These are phyloP conservation scores for Torulaspora maleeae DNA, from an alignment of 805 yeast genomes.

Conservation along the genomic window DNA sequence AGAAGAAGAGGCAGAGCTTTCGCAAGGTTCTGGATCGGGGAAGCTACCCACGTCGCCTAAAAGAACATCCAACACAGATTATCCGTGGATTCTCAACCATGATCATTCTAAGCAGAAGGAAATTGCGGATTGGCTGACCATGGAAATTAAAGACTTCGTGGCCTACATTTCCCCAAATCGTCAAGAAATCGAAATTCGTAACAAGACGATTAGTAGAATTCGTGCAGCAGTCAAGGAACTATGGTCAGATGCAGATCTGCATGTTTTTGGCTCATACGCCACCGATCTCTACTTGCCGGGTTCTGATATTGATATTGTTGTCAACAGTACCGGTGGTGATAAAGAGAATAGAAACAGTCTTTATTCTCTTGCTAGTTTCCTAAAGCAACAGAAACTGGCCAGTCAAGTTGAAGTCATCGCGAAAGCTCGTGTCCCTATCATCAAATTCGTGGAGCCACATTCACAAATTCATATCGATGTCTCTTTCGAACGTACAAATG, in stretches of 20 bases:
- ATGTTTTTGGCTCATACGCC: slow-evolving; percentile 91
- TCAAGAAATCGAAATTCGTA: slow-evolving; percentile 64
- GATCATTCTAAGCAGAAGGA: slow-evolving; percentile 74
- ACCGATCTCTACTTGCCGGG: slow-evolving; percentile 94
- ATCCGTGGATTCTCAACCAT: slow-evolving; percentile 75
- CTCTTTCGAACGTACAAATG: slow-evolving; percentile 82
- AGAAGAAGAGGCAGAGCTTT: slow-evolving; percentile 10
- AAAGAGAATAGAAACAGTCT: slow-evolving; percentile 58
- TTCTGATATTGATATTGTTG: slow-evolving; percentile 91
- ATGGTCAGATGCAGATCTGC: slow-evolving; percentile 77
- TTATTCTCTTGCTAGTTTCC: slow-evolving; percentile 66
- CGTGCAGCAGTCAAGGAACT: slow-evolving; percentile 47
- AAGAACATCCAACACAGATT: slow-evolving; percentile 27
- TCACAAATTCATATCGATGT: slow-evolving; percentile 77
- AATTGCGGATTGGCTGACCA: slow-evolving; percentile 79
- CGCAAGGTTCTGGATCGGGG: slow-evolving; percentile 3
- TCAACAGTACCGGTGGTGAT: slow-evolving; percentile 57
- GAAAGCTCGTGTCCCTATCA: slow-evolving; percentile 88
- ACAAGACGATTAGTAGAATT: slow-evolving; percentile 57
- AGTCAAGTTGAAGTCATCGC: slow-evolving; percentile 78
- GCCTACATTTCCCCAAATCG: slow-evolving; percentile 80
- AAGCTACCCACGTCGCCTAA: slow-evolving; percentile 7
- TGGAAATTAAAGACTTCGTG: slow-evolving; percentile 81
- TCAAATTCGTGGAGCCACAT: slow-evolving; percentile 74
- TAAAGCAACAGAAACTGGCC: slow-evolving; percentile 60